Evolutionary conservation across 768 basidiomycete species (phyloP), one percentile per base, ranked within the genome.

Genomic region (Guyanaporus albipodus): DNA sequence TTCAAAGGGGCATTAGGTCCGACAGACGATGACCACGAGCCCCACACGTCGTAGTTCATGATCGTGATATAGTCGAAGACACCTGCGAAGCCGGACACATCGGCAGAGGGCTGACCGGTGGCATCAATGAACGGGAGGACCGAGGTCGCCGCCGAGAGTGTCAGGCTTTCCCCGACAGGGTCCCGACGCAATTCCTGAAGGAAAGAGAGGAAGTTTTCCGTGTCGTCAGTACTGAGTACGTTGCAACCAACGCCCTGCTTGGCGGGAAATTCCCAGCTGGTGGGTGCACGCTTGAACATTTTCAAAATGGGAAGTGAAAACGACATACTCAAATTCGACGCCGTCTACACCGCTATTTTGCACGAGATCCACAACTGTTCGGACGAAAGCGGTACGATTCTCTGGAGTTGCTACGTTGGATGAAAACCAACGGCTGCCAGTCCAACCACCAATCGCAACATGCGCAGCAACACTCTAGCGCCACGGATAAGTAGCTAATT

Each of bases 261-360:
- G 46, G 73, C 77, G 2, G 92, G 91, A 60, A 85, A 92, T 66
- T 95, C 92, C 91, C 91, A 95, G 57, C 89, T 91, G 43, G 34
- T 14, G 41, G 50, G 72, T 18, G 12, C 15, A 12, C 3, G 5
- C 6, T 64, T 6, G n/a, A 59, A 22, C 19, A 1, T 1, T 38
- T 15, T 15, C 18, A 21, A 7, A 36, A 15, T 6, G 8, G 28
- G 8, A 38, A 2, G 44, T 28, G 19, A 14, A 10, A 15, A n/a
- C 4, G 6, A 44, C 61, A 1, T 48, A 66, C 64, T 62, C 60
- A 22, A 67, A 63, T 14, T 59, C 77, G 38, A 87, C 64, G 9
- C 83, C 82, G 50, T 82, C 80, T 0, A 86, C 63, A 0, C 65
- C 33, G 59, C 83, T 82, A 42, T 76, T 47, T 1, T 61, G 50